These are phyloP conservation scores for Cryptosporidium tyzzeri DNA, from an alignment of 169 alveolate species.

Conservation along the genomic window DNA sequence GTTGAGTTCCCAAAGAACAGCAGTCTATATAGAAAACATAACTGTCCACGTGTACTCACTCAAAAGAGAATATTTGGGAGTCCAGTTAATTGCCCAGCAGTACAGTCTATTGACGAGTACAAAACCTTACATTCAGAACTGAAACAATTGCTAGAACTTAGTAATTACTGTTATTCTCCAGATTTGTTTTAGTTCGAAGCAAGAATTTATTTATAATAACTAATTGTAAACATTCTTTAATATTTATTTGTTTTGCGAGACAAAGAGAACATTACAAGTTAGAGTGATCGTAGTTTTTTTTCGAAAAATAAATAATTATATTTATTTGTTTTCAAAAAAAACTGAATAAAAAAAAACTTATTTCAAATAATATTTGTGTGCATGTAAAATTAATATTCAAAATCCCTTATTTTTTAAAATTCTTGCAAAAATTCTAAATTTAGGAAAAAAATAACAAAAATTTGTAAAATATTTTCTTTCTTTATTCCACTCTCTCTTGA, in stretches of 20 bases:
- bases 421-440: neutral
- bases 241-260: too few relatives aligned
- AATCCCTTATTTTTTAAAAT: neutral
- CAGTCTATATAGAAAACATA: neutral
- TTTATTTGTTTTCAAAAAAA: too few relatives aligned
- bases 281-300: neutral
- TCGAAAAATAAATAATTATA: too few relatives aligned
- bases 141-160: conserved; percentile 35
- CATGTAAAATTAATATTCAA: neutral
- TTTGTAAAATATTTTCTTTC: neutral
- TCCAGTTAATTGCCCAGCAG: neutral
- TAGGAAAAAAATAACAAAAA: neutral
- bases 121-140: conserved; percentile 44
- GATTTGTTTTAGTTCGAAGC: conserved; percentile 6
- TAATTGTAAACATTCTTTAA: neutral
- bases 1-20: conserved; percentile 43
- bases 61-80: conserved; percentile 4
- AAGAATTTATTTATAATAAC: neutral
- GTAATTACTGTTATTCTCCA: conserved; percentile 72
- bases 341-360: too few relatives aligned
- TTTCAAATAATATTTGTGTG: neutral
- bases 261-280: neutral
- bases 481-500: neutral
- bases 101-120: conserved; percentile 55
- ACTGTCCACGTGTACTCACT: conserved; percentile 40